Percentiles rank a stretch among this genome's conserved stretches.
Conservation (phyloP, 2,329 filamentous ascomycete genomes). For the Gaeumannomyces tritici region DNA sequence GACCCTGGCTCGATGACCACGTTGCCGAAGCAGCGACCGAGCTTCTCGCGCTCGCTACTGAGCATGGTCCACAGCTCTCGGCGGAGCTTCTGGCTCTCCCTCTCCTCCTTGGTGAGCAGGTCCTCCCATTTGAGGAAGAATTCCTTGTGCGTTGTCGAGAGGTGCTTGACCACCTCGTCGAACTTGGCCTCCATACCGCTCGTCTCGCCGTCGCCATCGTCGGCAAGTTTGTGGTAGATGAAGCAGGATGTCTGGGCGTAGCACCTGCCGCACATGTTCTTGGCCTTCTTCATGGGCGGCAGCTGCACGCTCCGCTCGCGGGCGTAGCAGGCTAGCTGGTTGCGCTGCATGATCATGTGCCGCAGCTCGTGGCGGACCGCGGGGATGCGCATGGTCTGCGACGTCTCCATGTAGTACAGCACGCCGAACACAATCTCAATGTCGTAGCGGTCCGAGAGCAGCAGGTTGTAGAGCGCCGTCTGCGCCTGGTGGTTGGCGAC, state of each 20-base stretch:
- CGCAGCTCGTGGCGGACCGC: slow-evolving; percentile 79
- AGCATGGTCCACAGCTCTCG: slow-evolving; percentile 95
- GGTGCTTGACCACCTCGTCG: slow-evolving; percentile 66
- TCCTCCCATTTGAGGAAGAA: slow-evolving; percentile 96
- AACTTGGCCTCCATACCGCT: slow-evolving; percentile 73
- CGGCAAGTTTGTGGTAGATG: slow-evolving; percentile 83
- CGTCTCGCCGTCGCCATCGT: slow-evolving; percentile 70
- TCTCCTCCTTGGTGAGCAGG: slow-evolving; percentile 88
- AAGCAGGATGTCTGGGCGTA: slow-evolving; percentile 90
- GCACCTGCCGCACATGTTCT: slow-evolving; percentile 74
- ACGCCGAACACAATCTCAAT: slow-evolving; percentile 84
- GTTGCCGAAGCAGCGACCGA: slow-evolving; percentile 83
- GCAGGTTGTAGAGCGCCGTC: slow-evolving; percentile 85
- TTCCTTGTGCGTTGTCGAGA: slow-evolving; percentile 63
- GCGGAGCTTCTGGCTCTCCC: slow-evolving; percentile 75
- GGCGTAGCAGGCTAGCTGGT: slow-evolving; percentile 77
- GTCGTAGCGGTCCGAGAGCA: slow-evolving; percentile 91
- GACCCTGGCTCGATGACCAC: slow-evolving; percentile 76
- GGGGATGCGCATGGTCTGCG: slow-evolving; percentile 75
- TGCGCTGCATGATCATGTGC: slow-evolving; percentile 95
- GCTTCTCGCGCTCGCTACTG: slow-evolving; percentile 75
- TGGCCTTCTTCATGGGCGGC: slow-evolving; percentile 76
- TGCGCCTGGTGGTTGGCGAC: slow-evolving; percentile 82
- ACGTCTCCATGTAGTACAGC: slow-evolving; percentile 90
- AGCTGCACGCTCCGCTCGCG: slow-evolving; percentile 70